Evolutionary conservation across 495 filamentous ascomycete species (phyloP).

Genomic region (Penicillium robsamsonii): DNA sequence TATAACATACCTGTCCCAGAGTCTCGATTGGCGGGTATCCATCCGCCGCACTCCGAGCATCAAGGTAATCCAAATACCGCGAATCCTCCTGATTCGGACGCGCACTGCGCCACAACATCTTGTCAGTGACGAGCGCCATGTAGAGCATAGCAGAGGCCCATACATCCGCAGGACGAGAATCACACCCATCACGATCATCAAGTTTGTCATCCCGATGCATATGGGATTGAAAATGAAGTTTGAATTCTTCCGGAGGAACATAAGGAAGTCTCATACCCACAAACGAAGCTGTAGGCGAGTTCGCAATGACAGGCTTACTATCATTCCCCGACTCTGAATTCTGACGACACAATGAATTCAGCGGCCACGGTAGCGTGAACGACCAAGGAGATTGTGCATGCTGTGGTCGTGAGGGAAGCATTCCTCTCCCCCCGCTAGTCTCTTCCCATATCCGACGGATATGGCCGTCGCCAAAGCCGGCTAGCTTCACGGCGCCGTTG

Average conservation of each 20-base stretch:
- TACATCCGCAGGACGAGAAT: slow-evolving; percentile 86
- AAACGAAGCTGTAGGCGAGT: slow-evolving; percentile 15
- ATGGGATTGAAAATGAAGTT: neutral
- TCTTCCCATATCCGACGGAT: slow-evolving; percentile 36
- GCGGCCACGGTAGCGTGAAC: slow-evolving; percentile 16
- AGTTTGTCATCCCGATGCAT: slow-evolving; percentile 51
- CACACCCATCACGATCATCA: slow-evolving; percentile 67
- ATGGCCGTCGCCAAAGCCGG: slow-evolving; percentile 93
- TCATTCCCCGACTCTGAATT: neutral
- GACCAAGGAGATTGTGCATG: slow-evolving; percentile 12
- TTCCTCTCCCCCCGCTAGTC: neutral
- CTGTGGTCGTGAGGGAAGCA: slow-evolving; percentile 2
- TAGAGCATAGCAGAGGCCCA: slow-evolving; percentile 96
- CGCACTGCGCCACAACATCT: slow-evolving; percentile 84
- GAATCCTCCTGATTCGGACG: slow-evolving; percentile 79
- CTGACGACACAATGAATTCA: slow-evolving; percentile 4
- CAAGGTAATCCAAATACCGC: slow-evolving; percentile 81
- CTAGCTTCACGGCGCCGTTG: slow-evolving; percentile 86
- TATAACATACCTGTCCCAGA: slow-evolving; percentile 73
- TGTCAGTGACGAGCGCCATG: slow-evolving; percentile 90
- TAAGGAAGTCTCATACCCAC: slow-evolving; percentile 24
- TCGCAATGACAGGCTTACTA: neutral
- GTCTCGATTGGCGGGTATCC: slow-evolving; percentile 91
- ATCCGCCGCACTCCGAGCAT: slow-evolving; percentile 74
- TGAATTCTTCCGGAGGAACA: slow-evolving; percentile 21